Percentiles rank a stretch among this genome's conserved stretches.
Evolutionary conservation across 2,329 filamentous ascomycete genomes (phyloP).

Genomic region (Apiospora arundinis): DNA sequence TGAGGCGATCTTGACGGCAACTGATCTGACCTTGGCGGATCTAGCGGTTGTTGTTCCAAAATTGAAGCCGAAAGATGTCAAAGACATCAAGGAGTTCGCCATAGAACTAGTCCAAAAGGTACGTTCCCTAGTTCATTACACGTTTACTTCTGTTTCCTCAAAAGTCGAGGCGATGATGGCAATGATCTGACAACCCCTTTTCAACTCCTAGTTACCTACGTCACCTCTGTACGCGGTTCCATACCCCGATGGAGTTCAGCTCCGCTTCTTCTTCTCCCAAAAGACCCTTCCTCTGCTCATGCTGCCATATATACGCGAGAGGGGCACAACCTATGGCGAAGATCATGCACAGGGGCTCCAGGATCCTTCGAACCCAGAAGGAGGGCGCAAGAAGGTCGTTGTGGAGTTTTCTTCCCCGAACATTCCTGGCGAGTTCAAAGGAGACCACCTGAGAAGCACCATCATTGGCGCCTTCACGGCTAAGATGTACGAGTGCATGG

Average conservation of each 20-base stretch:
- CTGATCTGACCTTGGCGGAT: constrained; percentile 37
- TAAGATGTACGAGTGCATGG: constrained; percentile 68
- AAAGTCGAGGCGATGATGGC: too few relatives aligned
- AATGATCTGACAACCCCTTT: background rate
- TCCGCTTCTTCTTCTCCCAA: constrained; percentile 72
- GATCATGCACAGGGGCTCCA: constrained; percentile 52
- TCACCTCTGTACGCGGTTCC: constrained; percentile 64
- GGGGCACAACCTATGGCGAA: constrained; percentile 63
- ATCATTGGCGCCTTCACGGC: constrained; percentile 73
- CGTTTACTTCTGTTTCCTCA: background rate
- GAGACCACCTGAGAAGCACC: constrained; percentile 72
- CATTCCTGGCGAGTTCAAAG: constrained; percentile 75
- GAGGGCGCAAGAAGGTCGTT: constrained; percentile 53
- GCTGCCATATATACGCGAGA: constrained; percentile 63
- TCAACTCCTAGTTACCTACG: constrained; percentile 53
- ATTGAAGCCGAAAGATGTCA: constrained; percentile 33
- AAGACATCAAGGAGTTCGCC: constrained; percentile 29
- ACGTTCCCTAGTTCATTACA: background rate
- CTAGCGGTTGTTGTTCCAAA: constrained; percentile 40
- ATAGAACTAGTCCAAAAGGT: constrained; percentile 31
- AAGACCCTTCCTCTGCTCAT: constrained; percentile 61
- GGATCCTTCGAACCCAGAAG: constrained; percentile 25
- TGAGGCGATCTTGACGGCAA: constrained; percentile 39
- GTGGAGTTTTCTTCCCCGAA: constrained; percentile 80
- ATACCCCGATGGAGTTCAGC: constrained; percentile 60